Base-by-base conservation (phyloP, 2,329 filamentous ascomycete species). In the Ilyonectria sp. region DNA sequence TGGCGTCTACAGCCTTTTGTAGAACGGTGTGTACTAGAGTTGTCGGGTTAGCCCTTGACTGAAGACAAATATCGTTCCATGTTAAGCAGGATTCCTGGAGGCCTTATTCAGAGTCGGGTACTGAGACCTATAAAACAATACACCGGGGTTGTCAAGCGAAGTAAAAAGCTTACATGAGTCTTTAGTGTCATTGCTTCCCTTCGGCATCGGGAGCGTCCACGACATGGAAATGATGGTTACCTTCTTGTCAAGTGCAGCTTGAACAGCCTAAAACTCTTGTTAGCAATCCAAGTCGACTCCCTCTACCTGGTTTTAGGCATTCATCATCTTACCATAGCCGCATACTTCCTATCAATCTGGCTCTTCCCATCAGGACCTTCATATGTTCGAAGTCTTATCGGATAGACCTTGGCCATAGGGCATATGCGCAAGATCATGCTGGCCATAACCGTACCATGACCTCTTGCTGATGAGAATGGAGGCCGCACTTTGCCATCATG, bases 371-470 rank as follows among this genome's bases (percentile, higher is more conserved):
- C 56, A 7, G 55, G 54, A 11, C 63, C 63, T 1, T 35, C 43
- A 5, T 70, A 60, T 33, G 65, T 76, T 44, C 68, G 63, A 17
- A 78, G 69, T 1, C 71, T 40, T 40, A 40, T 40, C 37, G 37
- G 37, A 15, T 40, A 40, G 37, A 40, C 37, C 37, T 40, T 43
- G 17, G 65, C 72, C 72, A 73, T 73, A 4, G 71, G 72, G 17
- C 72, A 75, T 2, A 72, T 60, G 6, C 67, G 63, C 7, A 63
- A 17, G 33, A 75, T 75, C 68, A 71, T 73, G 53, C 55, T 71
- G 2, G 72, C 73, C 72, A 74, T 73, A 21, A 69, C 59, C 1
- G 73, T 74, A 7, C 73, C 69, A 21, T 75, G 73, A 9, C 65
- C 69, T 2, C 21, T 67, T 6, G 53, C 33, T 26, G 43, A 52